phyloP scores from a whole-genome alignment of 1,139 yeast species.

The Yarrowia galli region DNA sequence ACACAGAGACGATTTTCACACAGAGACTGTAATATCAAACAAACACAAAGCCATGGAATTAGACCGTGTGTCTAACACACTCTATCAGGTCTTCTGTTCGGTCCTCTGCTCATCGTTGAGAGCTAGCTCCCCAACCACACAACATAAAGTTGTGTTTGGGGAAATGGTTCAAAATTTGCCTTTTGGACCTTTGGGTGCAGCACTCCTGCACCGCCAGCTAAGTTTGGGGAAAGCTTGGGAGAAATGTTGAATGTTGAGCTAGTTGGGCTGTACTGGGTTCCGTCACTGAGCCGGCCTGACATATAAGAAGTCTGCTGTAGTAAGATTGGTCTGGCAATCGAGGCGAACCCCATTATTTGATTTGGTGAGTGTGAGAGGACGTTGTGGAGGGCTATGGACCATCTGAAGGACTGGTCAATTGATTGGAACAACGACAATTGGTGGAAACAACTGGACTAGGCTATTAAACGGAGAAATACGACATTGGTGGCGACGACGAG shows the following conservation, averaged over 20 bases:
- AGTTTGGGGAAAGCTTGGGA: slow-evolving; percentile 38
- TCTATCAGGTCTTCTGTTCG: too few species aligned
- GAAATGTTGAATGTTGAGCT: slow-evolving; percentile 39
- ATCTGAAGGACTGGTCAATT: too few species aligned
- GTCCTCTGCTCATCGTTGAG: too few species aligned
- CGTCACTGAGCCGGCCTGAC: slow-evolving; percentile 34
- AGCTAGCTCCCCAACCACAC: slow-evolving; percentile 36
- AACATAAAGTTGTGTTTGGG: slow-evolving; percentile 35
- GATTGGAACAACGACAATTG: too few species aligned
- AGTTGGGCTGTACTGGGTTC: slow-evolving; percentile 38
- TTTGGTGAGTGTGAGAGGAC: slow-evolving; percentile 29
- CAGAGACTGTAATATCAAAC: too few species aligned
- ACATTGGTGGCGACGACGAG: not conserved
- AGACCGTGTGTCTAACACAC: too few species aligned
- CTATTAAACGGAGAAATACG: not conserved
- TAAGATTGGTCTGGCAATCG: slow-evolving; percentile 28
- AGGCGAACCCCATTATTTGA: slow-evolving; percentile 26
- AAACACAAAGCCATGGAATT: not conserved
- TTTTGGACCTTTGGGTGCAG: slow-evolving; percentile 22
- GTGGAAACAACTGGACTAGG: too few species aligned
- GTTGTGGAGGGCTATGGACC: too few species aligned
- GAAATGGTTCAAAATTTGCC: slow-evolving; percentile 27
- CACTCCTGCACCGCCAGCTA: slow-evolving; percentile 13
- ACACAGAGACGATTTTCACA: too few species aligned
- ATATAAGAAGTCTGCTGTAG: slow-evolving; percentile 37